Percentiles rank a stretch among this genome's conserved stretches.
Conservation (phyloP, 495 filamentous ascomycete species). For the Parachaetomium inaequale region DNA sequence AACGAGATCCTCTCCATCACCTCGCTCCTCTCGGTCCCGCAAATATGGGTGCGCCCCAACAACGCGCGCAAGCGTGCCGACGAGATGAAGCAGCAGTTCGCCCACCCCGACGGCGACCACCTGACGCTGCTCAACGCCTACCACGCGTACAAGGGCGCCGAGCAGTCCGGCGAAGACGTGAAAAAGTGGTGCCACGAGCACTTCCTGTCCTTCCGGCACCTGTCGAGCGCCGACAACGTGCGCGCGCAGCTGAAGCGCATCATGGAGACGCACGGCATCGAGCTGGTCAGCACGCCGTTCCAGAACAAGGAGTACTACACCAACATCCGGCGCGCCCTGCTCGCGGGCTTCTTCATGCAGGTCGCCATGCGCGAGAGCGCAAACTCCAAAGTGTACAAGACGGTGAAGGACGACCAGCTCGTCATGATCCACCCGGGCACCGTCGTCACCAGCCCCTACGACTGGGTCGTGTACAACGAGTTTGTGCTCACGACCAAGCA, state of each 20-base stretch:
- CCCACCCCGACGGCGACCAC: conserved; percentile 91
- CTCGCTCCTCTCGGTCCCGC: conserved; percentile 87
- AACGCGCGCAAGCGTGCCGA: conserved; percentile 85
- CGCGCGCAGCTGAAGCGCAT: conserved; percentile 86
- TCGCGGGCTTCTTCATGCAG: conserved; percentile 99
- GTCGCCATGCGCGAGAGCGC: conserved; percentile 81
- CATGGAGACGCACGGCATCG: conserved; percentile 87
- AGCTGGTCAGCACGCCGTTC: conserved; percentile 83
- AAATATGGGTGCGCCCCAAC: conserved; percentile 87
- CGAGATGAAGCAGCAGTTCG: conserved; percentile 93
- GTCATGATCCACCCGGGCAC: conserved; percentile 93
- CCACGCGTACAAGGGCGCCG: conserved; percentile 84
- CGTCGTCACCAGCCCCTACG: conserved; percentile 75
- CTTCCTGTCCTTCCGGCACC: conserved; percentile 84
- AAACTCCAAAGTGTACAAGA: conserved; percentile 81
- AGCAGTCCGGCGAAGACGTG: conserved; percentile 63
- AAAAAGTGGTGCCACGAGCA: conserved; percentile 97
- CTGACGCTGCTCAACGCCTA: conserved; percentile 96
- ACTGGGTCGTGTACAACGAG: conserved; percentile 98
- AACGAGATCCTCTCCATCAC: conserved; percentile 97
- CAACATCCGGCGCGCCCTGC: conserved; percentile 92
- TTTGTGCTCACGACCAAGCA: conserved; percentile 98
- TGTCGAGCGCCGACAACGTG: conserved; percentile 91
- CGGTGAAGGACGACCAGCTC: conserved; percentile 87
- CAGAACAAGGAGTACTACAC: conserved; percentile 96